Base-by-base conservation (phyloP, 148 eudicot species). In the Euryodendron excelsum region DNA sequence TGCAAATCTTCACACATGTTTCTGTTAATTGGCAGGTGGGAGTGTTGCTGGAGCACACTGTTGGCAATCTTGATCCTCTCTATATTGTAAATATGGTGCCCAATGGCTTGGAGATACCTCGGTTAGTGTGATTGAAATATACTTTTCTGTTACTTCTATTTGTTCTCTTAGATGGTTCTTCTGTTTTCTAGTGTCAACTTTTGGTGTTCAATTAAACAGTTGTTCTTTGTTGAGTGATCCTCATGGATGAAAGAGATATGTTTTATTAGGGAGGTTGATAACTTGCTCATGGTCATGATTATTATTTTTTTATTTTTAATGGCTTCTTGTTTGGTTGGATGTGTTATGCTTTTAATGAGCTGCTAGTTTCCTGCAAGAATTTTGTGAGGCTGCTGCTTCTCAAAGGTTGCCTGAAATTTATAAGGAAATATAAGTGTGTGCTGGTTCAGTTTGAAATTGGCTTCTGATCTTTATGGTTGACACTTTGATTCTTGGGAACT, bases 11-110 rank as follows among this genome's bases (percentile, higher is more conserved):
- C 13, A 45, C 2, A 5, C 5, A 60, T 36, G 33, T 44, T 30
- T 65, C 53, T 69, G 73, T 73, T 34, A 74, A 50, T 80, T 83
- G 58, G 48, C 91, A 95, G 98, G 91, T 95, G 28, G 98, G 98
- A 21, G 89, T 90, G 85, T 84, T 95, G 81, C 83, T 95, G 82
- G 98, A 95, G 90, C 96, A 95, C 85, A 95, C 97, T 71, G 98
- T 95, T 64, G 98, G 97, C 73, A 91, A 95, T 81, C 96, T 95
- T 68, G 98, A 95, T 84, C 98, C 97, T 62, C 89, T 95, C 37
- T 90, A 93, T 81, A 95, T 95, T 59, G 98, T 95, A 80, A 93
- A 92, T 83, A 91, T 86, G 86, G 95, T 95, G 66, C 98, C 98
- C 33, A 87, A 93, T 82, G 98, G 97, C 62, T 75, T 95, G 84